phyloP scores from a whole-genome alignment of 352 stramenopile species.

The Pythium utonaiense region DNA sequence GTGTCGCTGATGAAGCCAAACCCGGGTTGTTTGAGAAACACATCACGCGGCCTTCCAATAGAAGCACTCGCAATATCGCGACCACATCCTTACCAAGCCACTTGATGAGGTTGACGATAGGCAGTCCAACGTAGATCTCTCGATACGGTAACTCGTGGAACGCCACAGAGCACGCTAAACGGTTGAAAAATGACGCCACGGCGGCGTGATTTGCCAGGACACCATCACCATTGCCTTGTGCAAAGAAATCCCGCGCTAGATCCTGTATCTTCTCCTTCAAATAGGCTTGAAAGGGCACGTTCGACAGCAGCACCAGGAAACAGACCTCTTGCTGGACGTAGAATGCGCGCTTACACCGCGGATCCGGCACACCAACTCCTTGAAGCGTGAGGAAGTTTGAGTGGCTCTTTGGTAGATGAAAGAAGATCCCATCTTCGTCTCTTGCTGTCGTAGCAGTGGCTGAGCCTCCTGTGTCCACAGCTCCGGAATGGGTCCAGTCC shows the following conservation, averaged over 20 bases:
- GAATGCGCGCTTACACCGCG: slow-evolving; percentile 27
- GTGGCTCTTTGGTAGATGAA: slow-evolving; percentile 31
- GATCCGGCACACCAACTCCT: slow-evolving; percentile 48
- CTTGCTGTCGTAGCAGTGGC: not conserved
- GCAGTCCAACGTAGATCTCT: slow-evolving; percentile 37
- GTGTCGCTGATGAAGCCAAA: slow-evolving; percentile 44
- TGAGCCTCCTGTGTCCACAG: not conserved
- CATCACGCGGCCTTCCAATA: slow-evolving; percentile 74
- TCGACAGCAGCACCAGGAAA: slow-evolving; percentile 49
- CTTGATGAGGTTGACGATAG: slow-evolving; percentile 42
- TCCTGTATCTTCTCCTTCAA: slow-evolving; percentile 35
- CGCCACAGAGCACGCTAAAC: slow-evolving; percentile 10
- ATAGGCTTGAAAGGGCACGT: slow-evolving; percentile 38
- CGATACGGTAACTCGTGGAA: slow-evolving; percentile 44
- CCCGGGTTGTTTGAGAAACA: slow-evolving; percentile 66
- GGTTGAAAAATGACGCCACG: slow-evolving; percentile 32
- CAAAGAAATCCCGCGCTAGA: slow-evolving; percentile 33
- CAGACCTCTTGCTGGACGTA: slow-evolving; percentile 46
- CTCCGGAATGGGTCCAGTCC: slow-evolving; percentile 21
- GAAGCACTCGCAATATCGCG: slow-evolving; percentile 57
- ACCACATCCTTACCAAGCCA: slow-evolving; percentile 58
- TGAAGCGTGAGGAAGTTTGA: slow-evolving; percentile 23
- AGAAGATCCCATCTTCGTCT: slow-evolving; percentile 40
- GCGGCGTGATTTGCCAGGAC: slow-evolving; percentile 18
- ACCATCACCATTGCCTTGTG: slow-evolving; percentile 20